A percentile compares a stretch with the other conserved stretches of the same genome.
Conservation (phyloP, 176 grass and related monocot genomes). For the Aegilops bicornis region DNA sequence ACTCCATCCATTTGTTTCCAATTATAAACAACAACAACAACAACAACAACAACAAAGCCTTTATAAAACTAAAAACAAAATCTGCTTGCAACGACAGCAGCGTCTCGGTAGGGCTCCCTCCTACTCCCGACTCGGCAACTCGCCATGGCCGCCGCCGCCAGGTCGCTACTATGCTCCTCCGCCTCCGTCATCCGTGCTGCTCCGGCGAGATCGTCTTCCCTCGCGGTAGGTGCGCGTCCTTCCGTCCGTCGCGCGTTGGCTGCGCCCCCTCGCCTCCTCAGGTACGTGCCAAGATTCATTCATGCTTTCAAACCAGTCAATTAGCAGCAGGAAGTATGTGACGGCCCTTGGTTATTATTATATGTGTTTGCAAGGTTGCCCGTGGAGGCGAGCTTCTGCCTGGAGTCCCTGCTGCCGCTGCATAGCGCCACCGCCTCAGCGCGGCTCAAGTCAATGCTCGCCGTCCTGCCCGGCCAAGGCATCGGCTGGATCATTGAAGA, state of each 20-base stretch:
- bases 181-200: conserved; percentile 22
- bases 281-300: conserved; percentile 20
- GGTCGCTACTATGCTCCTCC: conserved; percentile 55
- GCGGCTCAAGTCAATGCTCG: conserved; percentile 75
- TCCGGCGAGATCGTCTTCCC: conserved; percentile 15
- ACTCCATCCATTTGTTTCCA: too few relatives aligned
- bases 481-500: conserved; percentile 62
- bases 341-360: background rate
- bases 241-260: conserved; percentile 23
- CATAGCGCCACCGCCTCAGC: conserved; percentile 64
- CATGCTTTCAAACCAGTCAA: background rate
- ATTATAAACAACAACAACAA: too few relatives aligned
- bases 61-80: too few relatives aligned
- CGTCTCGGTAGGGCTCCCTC: too few relatives aligned
- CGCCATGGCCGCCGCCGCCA: conserved; percentile 42
- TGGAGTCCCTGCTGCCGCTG: conserved; percentile 68
- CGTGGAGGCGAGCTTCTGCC: conserved; percentile 53
- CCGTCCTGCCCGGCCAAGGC: conserved; percentile 35
- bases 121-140: background rate
- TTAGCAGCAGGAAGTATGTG: background rate
- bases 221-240: background rate
- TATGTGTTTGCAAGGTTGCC: conserved; percentile 45
- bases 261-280: conserved; percentile 50
- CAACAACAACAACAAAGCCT: too few relatives aligned
- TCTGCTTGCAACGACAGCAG: too few relatives aligned